A percentile compares a stretch with the other conserved stretches of the same genome.
Evolutionary conservation across 2,329 filamentous ascomycete genomes (phyloP).

Genomic region (Pseudocercospora crystallina): DNA sequence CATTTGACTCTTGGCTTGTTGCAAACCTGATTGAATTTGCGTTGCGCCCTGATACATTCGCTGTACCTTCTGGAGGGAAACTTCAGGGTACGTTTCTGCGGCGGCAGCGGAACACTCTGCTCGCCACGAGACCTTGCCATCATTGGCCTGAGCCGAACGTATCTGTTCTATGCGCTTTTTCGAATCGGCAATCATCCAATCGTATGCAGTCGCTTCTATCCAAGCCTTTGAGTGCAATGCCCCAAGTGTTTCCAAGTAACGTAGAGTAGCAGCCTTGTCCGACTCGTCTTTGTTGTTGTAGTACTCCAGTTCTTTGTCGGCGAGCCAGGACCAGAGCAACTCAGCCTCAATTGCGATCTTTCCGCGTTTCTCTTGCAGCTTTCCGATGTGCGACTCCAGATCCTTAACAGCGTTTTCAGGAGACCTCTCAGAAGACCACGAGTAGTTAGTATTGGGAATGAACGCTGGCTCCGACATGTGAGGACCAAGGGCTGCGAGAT

Average conservation of each 20-base stretch:
- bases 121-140: slow-evolving; percentile 10
- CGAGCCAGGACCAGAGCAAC: slow-evolving; percentile 13
- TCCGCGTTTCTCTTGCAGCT: slow-evolving; percentile 2
- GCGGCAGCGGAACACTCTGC: slow-evolving; percentile 2
- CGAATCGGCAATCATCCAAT: slow-evolving; percentile 15
- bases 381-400: slow-evolving; percentile 9
- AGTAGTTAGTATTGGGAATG: slow-evolving; percentile 19
- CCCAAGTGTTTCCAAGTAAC: slow-evolving; percentile 4
- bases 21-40: background rate
- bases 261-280: background rate
- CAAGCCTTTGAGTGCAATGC: slow-evolving; percentile 3
- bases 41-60: background rate
- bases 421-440: slow-evolving; percentile 9
- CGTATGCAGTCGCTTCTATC: slow-evolving; percentile 4
- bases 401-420: slow-evolving; percentile 10
- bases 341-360: slow-evolving; percentile 9
- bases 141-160: background rate
- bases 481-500: too few relatives aligned
- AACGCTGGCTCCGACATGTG: too few relatives aligned
- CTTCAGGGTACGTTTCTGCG: background rate
- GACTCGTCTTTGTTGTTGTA: slow-evolving; percentile 4
- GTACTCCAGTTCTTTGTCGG: slow-evolving; percentile 13
- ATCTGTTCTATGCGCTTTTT: slow-evolving; percentile 13
- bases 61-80: background rate
- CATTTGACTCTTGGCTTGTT: slow-evolving; percentile 1